Evolutionary conservation across 257 asterid species (phyloP).

Genomic region (Solanum clarkiae): DNA sequence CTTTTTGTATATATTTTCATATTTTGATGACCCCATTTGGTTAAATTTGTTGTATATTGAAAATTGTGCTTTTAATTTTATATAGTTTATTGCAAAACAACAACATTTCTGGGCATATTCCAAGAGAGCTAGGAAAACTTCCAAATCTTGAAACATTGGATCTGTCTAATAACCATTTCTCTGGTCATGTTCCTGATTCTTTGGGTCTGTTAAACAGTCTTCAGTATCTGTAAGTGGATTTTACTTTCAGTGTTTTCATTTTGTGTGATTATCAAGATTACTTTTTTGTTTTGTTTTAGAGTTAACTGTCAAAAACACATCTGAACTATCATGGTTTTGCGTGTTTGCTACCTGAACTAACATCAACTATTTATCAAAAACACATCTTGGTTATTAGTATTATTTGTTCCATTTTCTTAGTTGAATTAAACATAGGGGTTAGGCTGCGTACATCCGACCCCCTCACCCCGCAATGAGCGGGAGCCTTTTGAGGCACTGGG

Average conservation of each 20-base stretch:
- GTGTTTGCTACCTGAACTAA: background rate
- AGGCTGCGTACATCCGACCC: no score
- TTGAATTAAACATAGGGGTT: no score
- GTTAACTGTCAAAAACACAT: background rate
- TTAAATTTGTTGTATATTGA: background rate
- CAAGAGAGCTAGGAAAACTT: slow-evolving; percentile 65
- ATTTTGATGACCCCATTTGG: background rate
- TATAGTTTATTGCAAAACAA: slow-evolving; percentile 77
- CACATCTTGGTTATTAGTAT: no score
- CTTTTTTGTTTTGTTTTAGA: background rate
- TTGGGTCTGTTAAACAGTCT: slow-evolving; percentile 51
- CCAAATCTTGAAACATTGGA: slow-evolving; percentile 78
- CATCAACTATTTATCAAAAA: background rate
- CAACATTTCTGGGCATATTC: slow-evolving; percentile 73
- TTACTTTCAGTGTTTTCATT: background rate
- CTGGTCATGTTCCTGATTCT: slow-evolving; percentile 61
- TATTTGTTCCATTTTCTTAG: no score
- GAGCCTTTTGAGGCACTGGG: no score
- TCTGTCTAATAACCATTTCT: slow-evolving; percentile 63
- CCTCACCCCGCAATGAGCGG: no score
- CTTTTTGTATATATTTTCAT: background rate
- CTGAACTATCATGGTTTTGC: background rate
- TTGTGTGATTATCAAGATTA: background rate
- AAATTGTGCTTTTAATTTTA: background rate
- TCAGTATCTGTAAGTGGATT: slow-evolving; percentile 67